Base-by-base conservation (phyloP, 2,329 filamentous ascomycete genomes). In the Dactylella cylindrospora region DNA sequence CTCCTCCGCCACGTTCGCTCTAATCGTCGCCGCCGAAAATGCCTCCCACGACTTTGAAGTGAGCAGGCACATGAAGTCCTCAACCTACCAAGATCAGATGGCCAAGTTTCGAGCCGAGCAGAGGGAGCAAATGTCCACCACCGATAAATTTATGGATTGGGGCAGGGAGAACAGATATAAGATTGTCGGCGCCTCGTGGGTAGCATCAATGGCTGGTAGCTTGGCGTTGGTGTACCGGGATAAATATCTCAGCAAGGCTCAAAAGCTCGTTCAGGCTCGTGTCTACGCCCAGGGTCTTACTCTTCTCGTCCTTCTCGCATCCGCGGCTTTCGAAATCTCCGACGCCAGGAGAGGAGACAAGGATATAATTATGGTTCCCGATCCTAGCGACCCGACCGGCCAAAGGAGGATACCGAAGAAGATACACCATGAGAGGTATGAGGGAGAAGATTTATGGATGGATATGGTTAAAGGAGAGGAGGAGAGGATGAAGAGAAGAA, bases 261-360 rank as follows among this genome's bases (percentile, higher is more conserved):
- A 96, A 78, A 95, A 95, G 79, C 76, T 96, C 17, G 90, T 96
- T 12, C 90, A 96, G 79, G 90, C 90, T 19, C 85, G 90, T 80
- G 86, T 96, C 66, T 95, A 95, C 74, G 90, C 90, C 2, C 90
- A 96, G 77, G 89, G 87, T 4, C 76, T 95, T 68, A 95, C 90
- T 3, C 77, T 96, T 39, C 86, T 85, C 66, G 88, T 95, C 45
- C 78, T 96, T 53, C 80, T 95, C 70, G 83, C 88, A 53, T 86
- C 84, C 25, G 89, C 91, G 39, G 86, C 83, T 8, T 86, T 96
- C 69, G 90, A 96, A 81, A 80, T 84, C 33, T 77, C 76, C 49
- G 93, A 98, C 74, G 86, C 85, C 67, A 84, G 83, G 71, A 81
- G 80, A 71, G 88, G 88, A 41, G 80, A 80, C 70, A 86, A 84